These are phyloP conservation scores for Jamesozyma rosinii DNA, from an alignment of 805 yeast genomes.

Conservation along the genomic window DNA sequence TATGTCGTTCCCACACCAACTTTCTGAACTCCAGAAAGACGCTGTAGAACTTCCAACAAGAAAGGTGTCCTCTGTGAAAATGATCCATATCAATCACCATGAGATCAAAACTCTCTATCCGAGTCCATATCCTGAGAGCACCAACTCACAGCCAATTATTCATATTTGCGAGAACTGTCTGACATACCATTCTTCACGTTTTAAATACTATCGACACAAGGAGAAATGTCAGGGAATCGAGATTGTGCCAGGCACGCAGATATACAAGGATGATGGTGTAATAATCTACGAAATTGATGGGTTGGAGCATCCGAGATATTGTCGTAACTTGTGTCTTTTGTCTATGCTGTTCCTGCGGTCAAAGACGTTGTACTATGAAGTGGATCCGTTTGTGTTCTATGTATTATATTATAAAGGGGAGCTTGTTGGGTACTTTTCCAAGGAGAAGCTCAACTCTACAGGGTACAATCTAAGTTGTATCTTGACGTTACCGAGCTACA, in stretches of 20 bases:
- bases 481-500: conserved; percentile 78
- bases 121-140: conserved; percentile 88
- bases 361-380: conserved; percentile 87
- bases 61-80: conserved; percentile 38
- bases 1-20: conserved; percentile 18
- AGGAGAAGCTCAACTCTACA: conserved; percentile 65
- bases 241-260: conserved; percentile 83
- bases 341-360: conserved; percentile 87
- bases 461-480: conserved; percentile 86
- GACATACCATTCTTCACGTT: conserved; percentile 65
- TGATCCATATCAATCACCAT: conserved; percentile 59
- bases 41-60: background rate
- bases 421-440: conserved; percentile 90
- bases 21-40: conserved; percentile 2
- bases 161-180: conserved; percentile 80
- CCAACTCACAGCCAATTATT: conserved; percentile 49
- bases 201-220: conserved; percentile 58
- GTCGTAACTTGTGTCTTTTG: conserved; percentile 81
- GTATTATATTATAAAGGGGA: conserved; percentile 55
- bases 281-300: conserved; percentile 93
- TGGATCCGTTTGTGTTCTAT: conserved; percentile 89
- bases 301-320: conserved; percentile 64
- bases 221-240: conserved; percentile 53
- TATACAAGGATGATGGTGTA: conserved; percentile 57
- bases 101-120: conserved; percentile 88